These are phyloP conservation scores for Phylloboletellus chloephorus DNA, from an alignment of 1,284 basidiomycete genomes.

Conservation along the genomic window DNA sequence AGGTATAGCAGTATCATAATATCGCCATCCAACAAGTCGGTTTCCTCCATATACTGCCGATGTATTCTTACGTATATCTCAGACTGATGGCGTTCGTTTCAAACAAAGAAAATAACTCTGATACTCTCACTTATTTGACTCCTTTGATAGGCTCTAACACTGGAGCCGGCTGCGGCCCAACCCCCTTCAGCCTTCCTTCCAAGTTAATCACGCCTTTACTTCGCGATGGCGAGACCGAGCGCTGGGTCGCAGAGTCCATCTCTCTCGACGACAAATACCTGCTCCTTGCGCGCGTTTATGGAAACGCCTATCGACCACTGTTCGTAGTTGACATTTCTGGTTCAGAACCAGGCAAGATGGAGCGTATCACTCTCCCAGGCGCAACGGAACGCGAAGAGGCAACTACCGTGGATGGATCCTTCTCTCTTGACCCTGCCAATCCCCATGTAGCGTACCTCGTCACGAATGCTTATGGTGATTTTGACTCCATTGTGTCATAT, in stretches of 20 bases:
- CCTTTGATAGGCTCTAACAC: conserved; percentile 28
- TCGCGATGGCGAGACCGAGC: conserved; percentile 27
- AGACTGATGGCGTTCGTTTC: conserved; percentile 34
- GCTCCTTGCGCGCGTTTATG: conserved; percentile 24
- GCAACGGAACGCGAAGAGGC: conserved; percentile 27
- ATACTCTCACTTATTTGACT: conserved; percentile 33
- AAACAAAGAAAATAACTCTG: conserved; percentile 35
- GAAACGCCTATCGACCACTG: conserved; percentile 27
- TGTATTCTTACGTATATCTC: conserved; percentile 5
- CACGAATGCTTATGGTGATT: conserved; percentile 36
- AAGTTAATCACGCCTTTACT: conserved; percentile 29
- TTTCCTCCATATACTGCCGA: not conserved
- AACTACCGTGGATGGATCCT: conserved; percentile 19
- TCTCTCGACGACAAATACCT: conserved; percentile 35
- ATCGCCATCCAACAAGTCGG: conserved; percentile 34
- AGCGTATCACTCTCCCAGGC: conserved; percentile 30
- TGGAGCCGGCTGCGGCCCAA: conserved; percentile 21
- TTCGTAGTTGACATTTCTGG: conserved; percentile 34
- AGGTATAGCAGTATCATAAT: conserved; percentile 25
- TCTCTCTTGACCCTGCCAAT: conserved; percentile 28
- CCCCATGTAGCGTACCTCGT: conserved; percentile 28
- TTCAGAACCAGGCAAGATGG: conserved; percentile 18
- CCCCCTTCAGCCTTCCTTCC: conserved; percentile 28
- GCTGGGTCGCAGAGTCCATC: conserved; percentile 25
- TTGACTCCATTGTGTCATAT: conserved; percentile 31